Base-by-base conservation (phyloP, 225 moss, liverwort and hornwort species). In the Lunularia cruciata region DNA sequence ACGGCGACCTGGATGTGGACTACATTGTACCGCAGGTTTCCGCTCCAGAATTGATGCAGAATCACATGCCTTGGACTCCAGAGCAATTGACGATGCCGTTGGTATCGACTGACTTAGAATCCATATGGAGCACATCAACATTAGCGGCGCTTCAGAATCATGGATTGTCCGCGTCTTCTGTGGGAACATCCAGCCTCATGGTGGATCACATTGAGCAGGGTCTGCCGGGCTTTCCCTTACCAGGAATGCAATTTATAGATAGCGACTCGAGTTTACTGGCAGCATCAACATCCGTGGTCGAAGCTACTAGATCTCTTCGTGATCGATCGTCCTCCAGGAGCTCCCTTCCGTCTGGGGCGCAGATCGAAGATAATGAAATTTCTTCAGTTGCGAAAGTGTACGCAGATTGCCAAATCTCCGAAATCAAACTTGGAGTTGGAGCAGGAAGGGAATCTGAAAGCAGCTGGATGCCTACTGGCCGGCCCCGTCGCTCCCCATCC, bases 341-440 rank as follows among this genome's bases (percentile, higher is more conserved):
- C 69, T 67, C 65, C 36, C 54, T 45, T 22, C 42, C 60, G 40
- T 46, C 65, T 47, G 47, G 42, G 32, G 76, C 73, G 11, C 81
- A 76, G 65, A 7, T 70, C 13, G 81, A 82, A 35, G 81, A 82
- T 25, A 69, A 32, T 22, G 81, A 77, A 39, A 77, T 82, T 4
- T 82, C 81, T 0, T 71, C 81, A 13, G 67, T 71, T 15, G 81
- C 70, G 8, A 71, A 67, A 23, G 67, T 51, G 47, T 77, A 67
- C 43, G 70, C 67, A 28, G 69, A 76, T 19, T 68, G 67, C 47
- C 80, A 72, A 42, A 73, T 73, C 53, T 73, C 81, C 2, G 81
- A 82, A 5, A 1, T 58, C 15, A 72, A 57, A 1, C 47, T 12
- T 22, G 43, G 25, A 32, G n/a, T 57, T 15, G 40, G 18, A 27